Conservation (phyloP, 352 stramenopile genomes). For the Phytophthora boehmeriae region DNA sequence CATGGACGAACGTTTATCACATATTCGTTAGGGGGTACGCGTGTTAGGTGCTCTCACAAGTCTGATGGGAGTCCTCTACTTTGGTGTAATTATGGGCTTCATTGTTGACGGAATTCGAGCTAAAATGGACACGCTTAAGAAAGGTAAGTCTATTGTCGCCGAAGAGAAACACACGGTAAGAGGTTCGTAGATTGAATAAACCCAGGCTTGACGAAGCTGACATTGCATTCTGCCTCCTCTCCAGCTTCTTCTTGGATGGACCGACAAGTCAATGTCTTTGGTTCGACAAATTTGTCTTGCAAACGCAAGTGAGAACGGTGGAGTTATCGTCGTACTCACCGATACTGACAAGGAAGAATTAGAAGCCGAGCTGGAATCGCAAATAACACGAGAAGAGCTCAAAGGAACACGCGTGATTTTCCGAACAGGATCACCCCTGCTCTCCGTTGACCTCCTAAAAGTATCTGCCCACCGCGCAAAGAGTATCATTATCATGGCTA, state of each 20-base stretch:
- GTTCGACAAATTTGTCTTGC: conserved; percentile 88
- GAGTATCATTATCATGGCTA: conserved; percentile 86
- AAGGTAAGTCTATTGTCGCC: conserved; percentile 83
- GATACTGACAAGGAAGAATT: conserved; percentile 83
- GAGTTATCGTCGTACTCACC: conserved; percentile 78
- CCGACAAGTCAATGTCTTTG: conserved; percentile 85
- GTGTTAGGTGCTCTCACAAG: conserved; percentile 66
- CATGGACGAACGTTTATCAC: neutral
- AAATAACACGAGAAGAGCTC: conserved; percentile 64
- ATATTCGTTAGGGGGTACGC: conserved; percentile 42
- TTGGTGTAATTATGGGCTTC: conserved; percentile 91
- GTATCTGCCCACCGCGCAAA: conserved; percentile 76
- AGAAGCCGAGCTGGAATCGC: conserved; percentile 67
- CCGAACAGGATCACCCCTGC: conserved; percentile 74
- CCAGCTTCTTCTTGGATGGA: conserved; percentile 87
- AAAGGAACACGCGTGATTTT: conserved; percentile 83
- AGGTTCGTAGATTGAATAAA: neutral
- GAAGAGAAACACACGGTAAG: conserved; percentile 82
- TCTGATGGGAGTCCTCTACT: conserved; percentile 82
- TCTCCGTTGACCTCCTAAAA: conserved; percentile 83
- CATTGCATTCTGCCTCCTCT: neutral
- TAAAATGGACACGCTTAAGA: conserved; percentile 90
- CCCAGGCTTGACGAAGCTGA: too few species aligned
- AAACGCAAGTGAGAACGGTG: conserved; percentile 87
- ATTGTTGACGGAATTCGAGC: conserved; percentile 87